Percentiles rank a stretch among this genome's conserved stretches.
Evolutionary conservation across 2,329 filamentous ascomycete species (phyloP).

Genomic region (Lachnellula occidentalis): DNA sequence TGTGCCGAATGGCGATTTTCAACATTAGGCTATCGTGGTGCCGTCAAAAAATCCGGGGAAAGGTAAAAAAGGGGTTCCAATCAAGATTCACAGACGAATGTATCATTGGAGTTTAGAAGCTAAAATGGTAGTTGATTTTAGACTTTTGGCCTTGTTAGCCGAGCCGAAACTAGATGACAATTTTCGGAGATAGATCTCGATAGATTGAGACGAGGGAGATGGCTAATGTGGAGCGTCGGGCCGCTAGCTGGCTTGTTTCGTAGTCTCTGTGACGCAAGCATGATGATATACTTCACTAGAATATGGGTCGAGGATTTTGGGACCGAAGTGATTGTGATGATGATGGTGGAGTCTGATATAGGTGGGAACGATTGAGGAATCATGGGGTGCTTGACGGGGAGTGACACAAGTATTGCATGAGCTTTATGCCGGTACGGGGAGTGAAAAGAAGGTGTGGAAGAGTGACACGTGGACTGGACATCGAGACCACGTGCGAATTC

Average conservation of each 20-base stretch:
- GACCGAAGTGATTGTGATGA: background rate
- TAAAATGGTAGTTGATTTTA: background rate
- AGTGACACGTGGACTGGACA: background rate
- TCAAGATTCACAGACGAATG: background rate
- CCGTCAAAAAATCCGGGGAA: background rate
- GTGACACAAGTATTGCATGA: background rate
- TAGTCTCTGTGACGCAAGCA: background rate
- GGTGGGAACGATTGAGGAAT: background rate
- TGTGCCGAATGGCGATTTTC: slow-evolving; percentile 1
- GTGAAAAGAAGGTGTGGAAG: background rate
- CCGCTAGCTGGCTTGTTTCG: slow-evolving; percentile 1
- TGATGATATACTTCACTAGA: background rate
- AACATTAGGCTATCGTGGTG: slow-evolving; percentile 6
- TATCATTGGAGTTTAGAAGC: background rate
- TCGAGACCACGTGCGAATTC: background rate
- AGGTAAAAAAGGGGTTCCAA: background rate
- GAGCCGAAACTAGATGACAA: background rate
- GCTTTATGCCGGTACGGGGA: background rate
- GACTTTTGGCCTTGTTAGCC: background rate
- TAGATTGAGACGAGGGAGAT: slow-evolving; percentile 4
- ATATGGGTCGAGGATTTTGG: background rate
- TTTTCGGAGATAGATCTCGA: slow-evolving; percentile 3
- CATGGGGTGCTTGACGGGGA: background rate
- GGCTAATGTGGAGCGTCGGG: slow-evolving; percentile 9
- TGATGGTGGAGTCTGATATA: background rate